Evolutionary conservation across 1,284 basidiomycete genomes (phyloP).

Genomic region (Cryptococcus floricola): DNA sequence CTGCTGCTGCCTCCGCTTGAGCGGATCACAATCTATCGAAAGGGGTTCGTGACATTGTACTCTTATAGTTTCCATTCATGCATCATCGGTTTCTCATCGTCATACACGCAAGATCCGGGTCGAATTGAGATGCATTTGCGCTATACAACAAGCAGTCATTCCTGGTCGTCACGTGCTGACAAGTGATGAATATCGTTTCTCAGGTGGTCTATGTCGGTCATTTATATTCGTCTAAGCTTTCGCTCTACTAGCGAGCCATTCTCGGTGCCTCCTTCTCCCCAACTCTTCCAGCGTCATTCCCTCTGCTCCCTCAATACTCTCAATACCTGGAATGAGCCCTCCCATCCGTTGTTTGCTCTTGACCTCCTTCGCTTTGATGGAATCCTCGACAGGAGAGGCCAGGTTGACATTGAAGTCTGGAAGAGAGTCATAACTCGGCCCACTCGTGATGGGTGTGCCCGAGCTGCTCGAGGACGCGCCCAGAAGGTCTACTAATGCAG

Average conservation of each 20-base stretch:
- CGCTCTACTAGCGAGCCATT: slow-evolving; percentile 28
- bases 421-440: background rate
- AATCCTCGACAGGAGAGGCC: background rate
- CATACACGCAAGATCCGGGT: too few species aligned
- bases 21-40: too few species aligned
- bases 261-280: slow-evolving; percentile 35
- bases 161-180: too few species aligned
- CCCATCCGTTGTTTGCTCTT: background rate
- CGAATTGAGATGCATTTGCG: too few species aligned
- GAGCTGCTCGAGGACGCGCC: background rate
- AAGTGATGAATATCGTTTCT: too few species aligned
- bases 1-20: too few species aligned
- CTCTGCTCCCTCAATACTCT: slow-evolving; percentile 12
- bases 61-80: too few species aligned
- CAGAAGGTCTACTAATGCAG: slow-evolving; percentile 4
- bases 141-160: too few species aligned
- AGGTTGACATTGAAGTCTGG: background rate
- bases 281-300: slow-evolving; percentile 38
- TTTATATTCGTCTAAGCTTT: background rate
- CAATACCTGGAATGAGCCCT: slow-evolving; percentile 7
- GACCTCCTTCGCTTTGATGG: background rate
- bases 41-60: too few species aligned
- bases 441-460: background rate
- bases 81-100: too few species aligned
- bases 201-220: too few species aligned